These are phyloP conservation scores for Eremothecium coryli DNA, from an alignment of 1,139 yeast genomes.

Conservation along the genomic window DNA sequence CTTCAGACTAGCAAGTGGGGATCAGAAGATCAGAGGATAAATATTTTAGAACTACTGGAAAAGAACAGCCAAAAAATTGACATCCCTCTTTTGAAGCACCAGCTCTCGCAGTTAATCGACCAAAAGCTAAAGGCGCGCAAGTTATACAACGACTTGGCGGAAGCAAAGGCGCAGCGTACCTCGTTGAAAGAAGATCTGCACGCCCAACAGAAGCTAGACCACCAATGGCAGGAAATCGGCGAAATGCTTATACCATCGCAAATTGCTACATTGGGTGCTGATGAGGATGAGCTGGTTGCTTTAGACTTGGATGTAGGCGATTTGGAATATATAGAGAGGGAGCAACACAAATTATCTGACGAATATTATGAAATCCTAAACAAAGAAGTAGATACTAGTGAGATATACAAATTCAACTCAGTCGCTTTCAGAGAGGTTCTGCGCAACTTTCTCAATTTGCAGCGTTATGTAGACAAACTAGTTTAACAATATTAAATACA, in stretches of 20 bases:
- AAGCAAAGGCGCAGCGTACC: conserved; percentile 20
- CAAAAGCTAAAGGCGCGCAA: conserved; percentile 38
- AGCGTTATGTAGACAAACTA: too few relatives aligned
- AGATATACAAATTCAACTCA: conserved; percentile 21
- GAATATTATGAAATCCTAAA: conserved; percentile 24
- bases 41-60: conserved; percentile 31
- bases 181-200: conserved; percentile 12
- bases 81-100: conserved; percentile 34
- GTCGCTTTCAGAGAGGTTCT: conserved; percentile 11
- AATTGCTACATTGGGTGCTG: conserved; percentile 49
- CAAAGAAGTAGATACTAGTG: conserved; percentile 31
- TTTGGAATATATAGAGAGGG: conserved; percentile 17
- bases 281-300: conserved; percentile 50
- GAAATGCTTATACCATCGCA: conserved; percentile 37
- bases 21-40: conserved; percentile 32
- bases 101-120: conserved; percentile 38
- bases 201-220: conserved; percentile 30
- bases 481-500: too few relatives aligned
- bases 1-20: conserved; percentile 47
- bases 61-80: conserved; percentile 22
- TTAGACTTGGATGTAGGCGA: conserved; percentile 38
- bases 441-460: conserved; percentile 6
- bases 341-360: conserved; percentile 17
- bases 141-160: conserved; percentile 29
- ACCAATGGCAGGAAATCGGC: conserved; percentile 43